phyloP scores from a whole-genome alignment of 805 yeast genomes.

The Wickerhamomyces bovis region DNA sequence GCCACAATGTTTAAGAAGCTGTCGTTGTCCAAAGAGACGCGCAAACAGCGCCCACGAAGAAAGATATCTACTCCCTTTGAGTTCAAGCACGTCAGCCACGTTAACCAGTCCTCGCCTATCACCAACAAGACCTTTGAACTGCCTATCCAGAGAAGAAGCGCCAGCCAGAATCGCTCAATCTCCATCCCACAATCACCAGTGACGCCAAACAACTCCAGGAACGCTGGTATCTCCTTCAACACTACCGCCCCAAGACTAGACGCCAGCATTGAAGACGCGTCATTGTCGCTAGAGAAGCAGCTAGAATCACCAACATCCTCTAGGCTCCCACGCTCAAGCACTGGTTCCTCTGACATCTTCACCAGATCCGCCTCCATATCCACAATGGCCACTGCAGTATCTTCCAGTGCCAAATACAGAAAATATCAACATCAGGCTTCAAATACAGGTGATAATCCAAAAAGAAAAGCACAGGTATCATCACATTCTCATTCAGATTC shows the following conservation, averaged over 20 bases:
- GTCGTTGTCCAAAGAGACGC: conserved; percentile 16
- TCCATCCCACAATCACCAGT: neutral
- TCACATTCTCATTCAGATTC: conserved; percentile 10
- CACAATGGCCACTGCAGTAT: conserved; percentile 18
- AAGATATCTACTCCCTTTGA: conserved; percentile 34
- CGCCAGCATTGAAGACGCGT: neutral
- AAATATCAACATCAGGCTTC: conserved; percentile 10
- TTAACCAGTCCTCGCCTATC: conserved; percentile 24
- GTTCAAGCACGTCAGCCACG: conserved; percentile 36
- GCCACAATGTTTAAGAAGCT: conserved; percentile 27
- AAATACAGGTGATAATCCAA: conserved; percentile 3
- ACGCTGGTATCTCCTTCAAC: conserved; percentile 16
- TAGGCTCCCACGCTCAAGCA: conserved; percentile 13
- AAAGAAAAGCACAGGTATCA: neutral
- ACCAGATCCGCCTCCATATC: conserved; percentile 21
- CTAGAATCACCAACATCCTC: conserved; percentile 10
- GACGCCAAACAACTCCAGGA: neutral
- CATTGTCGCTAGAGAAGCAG: neutral
- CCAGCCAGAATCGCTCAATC: neutral
- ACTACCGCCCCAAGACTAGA: conserved; percentile 13
- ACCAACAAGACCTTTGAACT: conserved; percentile 12
- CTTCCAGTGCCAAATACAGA: conserved; percentile 6
- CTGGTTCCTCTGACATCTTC: conserved; percentile 13
- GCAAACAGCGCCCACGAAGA: conserved; percentile 4
- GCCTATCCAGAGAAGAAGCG: conserved; percentile 1